These are phyloP conservation scores for Rasamsonia emersonii DNA, from an alignment of 2,329 filamentous ascomycete species.

Conservation along the genomic window DNA sequence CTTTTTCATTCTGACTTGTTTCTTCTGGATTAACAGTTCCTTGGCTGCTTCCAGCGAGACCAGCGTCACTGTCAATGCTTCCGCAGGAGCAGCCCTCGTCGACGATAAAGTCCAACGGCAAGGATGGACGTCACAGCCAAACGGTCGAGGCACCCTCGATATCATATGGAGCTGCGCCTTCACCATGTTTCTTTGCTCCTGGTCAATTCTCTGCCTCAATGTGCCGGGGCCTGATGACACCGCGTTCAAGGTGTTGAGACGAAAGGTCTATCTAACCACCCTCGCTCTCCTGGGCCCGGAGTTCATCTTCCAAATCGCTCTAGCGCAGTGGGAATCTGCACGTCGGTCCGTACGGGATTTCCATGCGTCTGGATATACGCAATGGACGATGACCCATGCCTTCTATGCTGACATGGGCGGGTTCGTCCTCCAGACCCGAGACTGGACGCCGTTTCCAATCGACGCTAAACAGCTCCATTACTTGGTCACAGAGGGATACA, in stretches of 20 bases:
- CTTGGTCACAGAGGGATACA: slow-evolving; percentile 15
- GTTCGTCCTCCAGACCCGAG: slow-evolving; percentile 23
- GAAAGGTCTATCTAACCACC: slow-evolving; percentile 26
- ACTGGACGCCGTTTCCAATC: slow-evolving; percentile 26
- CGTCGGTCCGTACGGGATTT: slow-evolving; percentile 22
- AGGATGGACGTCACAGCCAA: slow-evolving; percentile 30
- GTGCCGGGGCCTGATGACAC: slow-evolving; percentile 23
- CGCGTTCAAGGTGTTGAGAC: slow-evolving; percentile 19
- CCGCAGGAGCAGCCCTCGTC: too few species aligned
- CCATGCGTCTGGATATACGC: slow-evolving; percentile 8
- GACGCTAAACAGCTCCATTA: slow-evolving; percentile 25
- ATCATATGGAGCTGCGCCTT: slow-evolving; percentile 31
- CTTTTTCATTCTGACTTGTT: too few species aligned
- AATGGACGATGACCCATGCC: slow-evolving; percentile 34
- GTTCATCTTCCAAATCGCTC: slow-evolving; percentile 26
- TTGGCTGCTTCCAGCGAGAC: too few species aligned
- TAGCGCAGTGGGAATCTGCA: slow-evolving; percentile 29
- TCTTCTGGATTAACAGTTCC: too few species aligned
- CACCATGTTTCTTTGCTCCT: slow-evolving; percentile 37
- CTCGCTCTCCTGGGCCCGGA: slow-evolving; percentile 32
- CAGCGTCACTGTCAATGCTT: too few species aligned
- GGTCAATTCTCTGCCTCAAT: slow-evolving; percentile 34
- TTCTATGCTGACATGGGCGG: slow-evolving; percentile 38
- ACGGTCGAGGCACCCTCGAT: slow-evolving; percentile 32
- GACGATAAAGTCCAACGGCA: too few species aligned